Evolutionary conservation across 2,329 filamentous ascomycete genomes (phyloP), one percentile per base, ranked within the genome.

Genomic region (Penicillium thymicola): DNA sequence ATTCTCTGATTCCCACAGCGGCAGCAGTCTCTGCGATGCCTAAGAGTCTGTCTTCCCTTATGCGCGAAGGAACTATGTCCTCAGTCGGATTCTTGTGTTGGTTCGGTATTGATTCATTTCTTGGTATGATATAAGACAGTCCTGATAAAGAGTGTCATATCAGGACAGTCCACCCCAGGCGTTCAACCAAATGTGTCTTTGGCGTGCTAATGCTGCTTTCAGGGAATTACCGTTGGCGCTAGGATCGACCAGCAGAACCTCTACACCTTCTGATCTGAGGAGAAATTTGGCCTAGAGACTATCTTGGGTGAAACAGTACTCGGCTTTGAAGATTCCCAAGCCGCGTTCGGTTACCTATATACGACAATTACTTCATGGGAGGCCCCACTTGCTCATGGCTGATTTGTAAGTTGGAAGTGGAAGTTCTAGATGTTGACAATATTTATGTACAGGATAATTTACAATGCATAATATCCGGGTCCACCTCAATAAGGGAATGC

Each of bases 401-500:
- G 40, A 42, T 42, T 27, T 42, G 23, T 42, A 27, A 42, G 23
- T 42, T 27, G 23, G 25, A 8, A 27, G 14, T 45, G 23, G 25
- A 8, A 27, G 14, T 45, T 23, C 7, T 45, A 30, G 27, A 44
- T 30, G 27, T 30, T 44, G n/a, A 16, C 3, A 45, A 23, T 32
- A 44, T 30, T 21, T 16, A 23, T 45, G n/a, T 21, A 30, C 27
- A 45, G 6, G 6, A 23, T 32, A 32, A 45, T 32, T 21, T 23
- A 32, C 43, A 30, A 16, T 45, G 18, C 28, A 32, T 10, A 32
- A 45, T 16, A 34, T 16, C 18, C 8, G 2, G 8, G 6, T 23
- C 42, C 14, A 25, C 9, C 50, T 56, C 55, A 58, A 58, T 54
- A 42, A 23, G 53, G 53, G 40, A 66, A 32, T 21, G 3, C 42